A percentile compares a stretch with the other conserved stretches of the same genome.
phyloP scores from a whole-genome alignment of 371 early-diverging fungal genomes.

The Massospora cicadina region DNA sequence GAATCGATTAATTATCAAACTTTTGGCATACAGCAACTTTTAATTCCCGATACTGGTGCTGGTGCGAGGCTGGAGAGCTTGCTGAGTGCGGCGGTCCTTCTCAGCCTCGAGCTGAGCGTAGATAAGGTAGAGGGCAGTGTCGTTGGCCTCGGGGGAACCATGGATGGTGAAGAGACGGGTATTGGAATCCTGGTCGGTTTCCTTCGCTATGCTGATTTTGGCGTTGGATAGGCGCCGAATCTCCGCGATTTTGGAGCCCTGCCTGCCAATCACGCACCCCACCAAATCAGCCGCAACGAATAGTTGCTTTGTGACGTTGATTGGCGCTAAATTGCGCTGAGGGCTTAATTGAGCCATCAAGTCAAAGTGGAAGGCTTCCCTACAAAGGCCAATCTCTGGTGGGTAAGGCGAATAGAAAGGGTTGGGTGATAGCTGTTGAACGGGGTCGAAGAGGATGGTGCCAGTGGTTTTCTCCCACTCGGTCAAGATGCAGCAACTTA shows the following conservation, averaged over 20 bases:
- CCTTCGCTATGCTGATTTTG: constrained; percentile 67
- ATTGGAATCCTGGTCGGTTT: constrained; percentile 47
- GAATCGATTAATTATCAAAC: no score
- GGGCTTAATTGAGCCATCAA: constrained; percentile 14
- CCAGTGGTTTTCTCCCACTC: constrained; percentile 49
- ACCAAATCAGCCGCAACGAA: constrained; percentile 83
- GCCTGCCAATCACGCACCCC: constrained; percentile 86
- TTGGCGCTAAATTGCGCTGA: constrained; percentile 15
- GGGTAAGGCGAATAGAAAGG: constrained; percentile 7
- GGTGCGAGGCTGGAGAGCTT: neutral
- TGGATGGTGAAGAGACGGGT: constrained; percentile 81
- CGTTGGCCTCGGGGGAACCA: constrained; percentile 67
- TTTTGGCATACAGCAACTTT: no score
- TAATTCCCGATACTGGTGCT: neutral
- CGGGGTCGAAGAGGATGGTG: constrained; percentile 45
- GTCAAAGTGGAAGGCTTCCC: constrained; percentile 20
- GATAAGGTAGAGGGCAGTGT: constrained; percentile 71
- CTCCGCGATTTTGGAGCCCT: constrained; percentile 75
- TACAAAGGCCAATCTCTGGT: constrained; percentile 20
- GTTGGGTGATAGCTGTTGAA: neutral
- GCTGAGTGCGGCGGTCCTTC: constrained; percentile 41
- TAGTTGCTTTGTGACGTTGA: constrained; percentile 55
- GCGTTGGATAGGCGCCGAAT: constrained; percentile 72
- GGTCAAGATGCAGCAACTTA: constrained; percentile 48
- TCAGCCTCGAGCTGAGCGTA: constrained; percentile 75